These are phyloP conservation scores for Globisporangium perplexum DNA, from an alignment of 352 stramenopile species.

Conservation along the genomic window DNA sequence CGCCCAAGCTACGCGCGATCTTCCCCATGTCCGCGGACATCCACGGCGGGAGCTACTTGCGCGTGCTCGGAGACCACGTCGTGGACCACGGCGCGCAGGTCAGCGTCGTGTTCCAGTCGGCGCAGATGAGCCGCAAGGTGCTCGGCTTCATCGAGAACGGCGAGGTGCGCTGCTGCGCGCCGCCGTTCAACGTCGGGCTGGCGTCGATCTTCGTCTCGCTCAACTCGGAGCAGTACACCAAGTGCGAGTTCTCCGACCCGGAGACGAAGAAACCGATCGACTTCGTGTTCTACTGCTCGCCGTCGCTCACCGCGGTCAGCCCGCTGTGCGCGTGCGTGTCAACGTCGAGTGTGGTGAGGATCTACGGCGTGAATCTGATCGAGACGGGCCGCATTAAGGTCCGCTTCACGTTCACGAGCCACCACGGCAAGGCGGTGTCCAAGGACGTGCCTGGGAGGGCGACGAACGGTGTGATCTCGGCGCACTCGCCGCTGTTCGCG, in stretches of 20 bases:
- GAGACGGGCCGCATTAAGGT: constrained; percentile 76
- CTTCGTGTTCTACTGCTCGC: constrained; percentile 75
- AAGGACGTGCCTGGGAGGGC: constrained; percentile 29
- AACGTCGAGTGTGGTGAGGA: constrained; percentile 39
- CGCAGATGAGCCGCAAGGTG: constrained; percentile 49
- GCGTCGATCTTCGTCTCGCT: constrained; percentile 60
- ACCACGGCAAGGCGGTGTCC: constrained; percentile 26
- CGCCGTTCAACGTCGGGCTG: constrained; percentile 50
- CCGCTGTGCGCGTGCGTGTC: constrained; percentile 51
- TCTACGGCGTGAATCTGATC: constrained; percentile 64
- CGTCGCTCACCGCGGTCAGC: constrained; percentile 42
- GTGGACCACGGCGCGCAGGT: constrained; percentile 61
- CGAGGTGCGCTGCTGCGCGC: constrained; percentile 57
- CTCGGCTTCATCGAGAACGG: constrained; percentile 59
- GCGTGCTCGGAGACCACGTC: constrained; percentile 48
- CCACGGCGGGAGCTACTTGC: constrained; percentile 57
- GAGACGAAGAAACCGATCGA: constrained; percentile 34
- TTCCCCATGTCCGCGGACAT: constrained; percentile 61
- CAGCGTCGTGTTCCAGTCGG: constrained; percentile 55
- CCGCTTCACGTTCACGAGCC: constrained; percentile 35
- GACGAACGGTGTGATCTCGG: constrained; percentile 44
- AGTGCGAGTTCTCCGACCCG: constrained; percentile 53
- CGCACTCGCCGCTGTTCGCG: constrained; percentile 36
- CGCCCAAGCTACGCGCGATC: constrained; percentile 39
- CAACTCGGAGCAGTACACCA: constrained; percentile 72